These are phyloP conservation scores for Hirsutella rhossiliensis DNA, from an alignment of 2,329 filamentous ascomycete genomes.

Conservation along the genomic window DNA sequence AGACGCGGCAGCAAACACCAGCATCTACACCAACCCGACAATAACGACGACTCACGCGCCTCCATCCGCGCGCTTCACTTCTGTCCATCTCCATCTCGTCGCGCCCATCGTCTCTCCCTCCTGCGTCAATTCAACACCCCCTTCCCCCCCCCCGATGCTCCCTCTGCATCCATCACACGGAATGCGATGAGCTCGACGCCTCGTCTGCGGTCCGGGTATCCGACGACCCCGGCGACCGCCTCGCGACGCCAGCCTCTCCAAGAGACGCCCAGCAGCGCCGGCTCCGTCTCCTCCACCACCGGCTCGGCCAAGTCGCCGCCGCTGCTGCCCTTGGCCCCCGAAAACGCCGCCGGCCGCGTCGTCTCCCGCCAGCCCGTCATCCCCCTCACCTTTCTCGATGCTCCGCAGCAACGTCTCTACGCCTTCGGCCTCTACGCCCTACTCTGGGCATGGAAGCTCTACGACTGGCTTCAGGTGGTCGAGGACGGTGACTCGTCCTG, in stretches of 20 bases:
- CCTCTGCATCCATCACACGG: constrained; percentile 17
- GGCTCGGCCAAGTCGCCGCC: constrained; percentile 17
- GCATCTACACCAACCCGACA: background rate
- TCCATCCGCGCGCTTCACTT: background rate
- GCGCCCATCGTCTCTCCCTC: background rate
- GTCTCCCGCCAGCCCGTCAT: constrained; percentile 52
- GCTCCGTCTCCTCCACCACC: constrained; percentile 16
- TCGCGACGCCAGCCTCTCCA: constrained; percentile 20
- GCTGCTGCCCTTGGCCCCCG: constrained; percentile 34
- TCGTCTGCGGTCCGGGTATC: constrained; percentile 71
- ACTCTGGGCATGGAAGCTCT: constrained; percentile 72
- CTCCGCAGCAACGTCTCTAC: constrained; percentile 83
- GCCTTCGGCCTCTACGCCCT: constrained; percentile 66
- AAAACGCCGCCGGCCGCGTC: constrained; percentile 18
- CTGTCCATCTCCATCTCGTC: background rate
- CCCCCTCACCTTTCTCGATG: constrained; percentile 70
- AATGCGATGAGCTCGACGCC: constrained; percentile 77
- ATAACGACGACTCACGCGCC: background rate
- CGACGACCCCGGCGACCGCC: constrained; percentile 53
- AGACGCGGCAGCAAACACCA: no score
- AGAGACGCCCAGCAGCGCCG: constrained; percentile 19
- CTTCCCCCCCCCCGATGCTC: constrained; percentile 3
- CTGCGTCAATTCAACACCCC: no score
- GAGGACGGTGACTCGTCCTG: constrained; percentile 81
- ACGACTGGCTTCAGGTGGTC: constrained; percentile 69